phyloP scores from a whole-genome alignment of 2,329 filamentous ascomycete species.

The Lachnum nothofagi region DNA sequence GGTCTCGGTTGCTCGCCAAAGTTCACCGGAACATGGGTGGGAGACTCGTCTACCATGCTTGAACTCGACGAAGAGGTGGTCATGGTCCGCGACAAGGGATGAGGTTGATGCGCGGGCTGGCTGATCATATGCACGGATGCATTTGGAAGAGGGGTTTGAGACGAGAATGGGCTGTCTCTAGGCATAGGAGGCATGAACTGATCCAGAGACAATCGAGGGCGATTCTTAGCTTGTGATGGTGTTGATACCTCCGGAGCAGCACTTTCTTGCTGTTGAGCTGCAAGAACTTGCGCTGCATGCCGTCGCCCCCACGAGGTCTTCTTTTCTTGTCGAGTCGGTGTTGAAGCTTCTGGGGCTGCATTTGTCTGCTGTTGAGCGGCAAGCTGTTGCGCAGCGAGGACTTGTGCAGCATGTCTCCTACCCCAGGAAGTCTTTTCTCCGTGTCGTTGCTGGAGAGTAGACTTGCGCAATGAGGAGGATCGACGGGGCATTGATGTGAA shows the following conservation, averaged over 20 bases:
- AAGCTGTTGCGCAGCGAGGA: conserved; percentile 29
- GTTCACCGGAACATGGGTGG: conserved; percentile 55
- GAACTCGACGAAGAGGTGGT: conserved; percentile 83
- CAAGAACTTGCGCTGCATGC: conserved; percentile 40
- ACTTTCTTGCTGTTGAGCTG: conserved; percentile 26
- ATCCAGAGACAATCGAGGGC: conserved; percentile 73
- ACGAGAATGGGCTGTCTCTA: conserved; percentile 61
- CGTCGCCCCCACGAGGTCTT: no score
- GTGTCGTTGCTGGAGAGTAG: conserved; percentile 80
- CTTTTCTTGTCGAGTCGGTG: not conserved
- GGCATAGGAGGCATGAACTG: conserved; percentile 63
- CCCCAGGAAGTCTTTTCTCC: conserved; percentile 62
- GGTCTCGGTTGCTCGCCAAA: conserved; percentile 49
- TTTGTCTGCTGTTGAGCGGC: not conserved
- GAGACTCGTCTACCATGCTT: conserved; percentile 69
- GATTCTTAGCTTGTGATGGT: conserved; percentile 52
- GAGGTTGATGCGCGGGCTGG: conserved; percentile 50
- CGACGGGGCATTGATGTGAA: conserved; percentile 56
- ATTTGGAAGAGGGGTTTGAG: conserved; percentile 47
- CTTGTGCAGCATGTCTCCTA: conserved; percentile 51
- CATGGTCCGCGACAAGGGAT: conserved; percentile 80
- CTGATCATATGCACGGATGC: conserved; percentile 50
- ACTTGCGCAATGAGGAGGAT: conserved; percentile 74
- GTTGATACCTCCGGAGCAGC: conserved; percentile 46
- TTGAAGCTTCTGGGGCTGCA: not conserved